Conservation (phyloP, 208 protist species). For the Acanthamoeba royreba region DNA sequence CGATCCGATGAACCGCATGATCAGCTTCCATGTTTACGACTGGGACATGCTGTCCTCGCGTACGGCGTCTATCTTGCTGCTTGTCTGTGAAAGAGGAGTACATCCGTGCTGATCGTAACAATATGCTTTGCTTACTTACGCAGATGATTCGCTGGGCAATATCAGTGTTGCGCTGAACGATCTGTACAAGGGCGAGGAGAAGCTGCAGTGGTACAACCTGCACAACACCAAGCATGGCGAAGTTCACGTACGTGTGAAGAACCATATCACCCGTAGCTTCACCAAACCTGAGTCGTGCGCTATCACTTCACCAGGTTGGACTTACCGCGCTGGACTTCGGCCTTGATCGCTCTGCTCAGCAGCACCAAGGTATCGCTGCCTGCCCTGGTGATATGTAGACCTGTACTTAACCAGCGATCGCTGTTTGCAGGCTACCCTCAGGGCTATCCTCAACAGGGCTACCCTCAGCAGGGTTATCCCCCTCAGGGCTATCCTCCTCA, state of each 20-base stretch:
- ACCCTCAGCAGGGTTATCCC: no score
- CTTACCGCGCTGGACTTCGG: background rate
- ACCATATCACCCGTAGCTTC: background rate
- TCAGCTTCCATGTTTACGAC: constrained; percentile 16
- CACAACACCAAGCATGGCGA: background rate
- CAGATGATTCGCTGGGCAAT: background rate
- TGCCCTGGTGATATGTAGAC: background rate
- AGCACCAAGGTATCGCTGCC: background rate
- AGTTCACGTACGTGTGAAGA: background rate
- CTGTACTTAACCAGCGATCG: background rate
- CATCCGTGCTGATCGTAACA: background rate
- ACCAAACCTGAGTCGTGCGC: background rate
- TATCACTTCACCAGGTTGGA: background rate
- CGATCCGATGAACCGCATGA: background rate
- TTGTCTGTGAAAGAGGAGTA: no score
- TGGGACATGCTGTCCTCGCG: background rate
- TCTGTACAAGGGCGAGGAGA: background rate
- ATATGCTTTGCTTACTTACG: background rate
- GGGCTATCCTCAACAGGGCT: background rate
- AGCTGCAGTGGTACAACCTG: background rate
- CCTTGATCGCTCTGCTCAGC: background rate
- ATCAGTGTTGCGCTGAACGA: background rate
- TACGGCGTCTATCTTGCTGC: background rate
- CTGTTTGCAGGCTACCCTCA: no score
- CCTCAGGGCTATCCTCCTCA: background rate